Percentiles rank a stretch among this genome's conserved stretches.
Evolutionary conservation across 352 stramenopile genomes (phyloP).

Genomic region (Pythium biforme): DNA sequence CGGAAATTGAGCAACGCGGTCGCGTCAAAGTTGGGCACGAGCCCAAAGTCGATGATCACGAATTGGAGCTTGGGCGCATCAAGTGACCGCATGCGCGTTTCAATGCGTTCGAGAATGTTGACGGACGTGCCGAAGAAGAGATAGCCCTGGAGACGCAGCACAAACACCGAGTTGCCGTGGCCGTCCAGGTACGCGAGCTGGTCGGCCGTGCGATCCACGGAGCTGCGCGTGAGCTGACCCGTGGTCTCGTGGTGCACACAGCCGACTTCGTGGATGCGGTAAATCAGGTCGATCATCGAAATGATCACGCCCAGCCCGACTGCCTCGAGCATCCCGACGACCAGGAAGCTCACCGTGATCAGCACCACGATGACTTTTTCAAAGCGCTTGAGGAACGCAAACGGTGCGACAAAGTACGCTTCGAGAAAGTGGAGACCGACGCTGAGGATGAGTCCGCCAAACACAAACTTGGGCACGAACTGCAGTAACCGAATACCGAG

Average conservation of each 20-base stretch:
- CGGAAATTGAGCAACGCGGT: slow-evolving; percentile 78
- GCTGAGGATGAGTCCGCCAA: slow-evolving; percentile 69
- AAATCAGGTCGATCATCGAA: slow-evolving; percentile 79
- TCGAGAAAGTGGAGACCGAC: slow-evolving; percentile 79
- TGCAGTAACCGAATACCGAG: slow-evolving; percentile 64
- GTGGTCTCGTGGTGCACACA: slow-evolving; percentile 80
- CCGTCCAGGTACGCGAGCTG: slow-evolving; percentile 52
- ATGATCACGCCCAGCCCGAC: slow-evolving; percentile 76
- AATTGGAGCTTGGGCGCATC: slow-evolving; percentile 59
- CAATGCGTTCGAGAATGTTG: slow-evolving; percentile 72
- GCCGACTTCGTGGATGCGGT: slow-evolving; percentile 72
- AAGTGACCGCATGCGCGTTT: slow-evolving; percentile 60
- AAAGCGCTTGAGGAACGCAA: slow-evolving; percentile 69
- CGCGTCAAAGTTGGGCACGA: slow-evolving; percentile 75
- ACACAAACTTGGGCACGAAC: slow-evolving; percentile 83
- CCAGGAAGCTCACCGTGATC: slow-evolving; percentile 69
- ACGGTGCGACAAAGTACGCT: slow-evolving; percentile 70
- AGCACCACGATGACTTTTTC: slow-evolving; percentile 62
- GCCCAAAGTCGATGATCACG: slow-evolving; percentile 78
- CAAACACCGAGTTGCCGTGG: slow-evolving; percentile 61
- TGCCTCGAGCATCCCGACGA: slow-evolving; percentile 71
- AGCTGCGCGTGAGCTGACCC: slow-evolving; percentile 55
- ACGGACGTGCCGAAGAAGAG: slow-evolving; percentile 84
- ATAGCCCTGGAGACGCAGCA: slow-evolving; percentile 75
- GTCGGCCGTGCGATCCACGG: slow-evolving; percentile 64